phyloP scores from a whole-genome alignment of 495 filamentous ascomycete genomes.

The Clohesyomyces aquaticus region DNA sequence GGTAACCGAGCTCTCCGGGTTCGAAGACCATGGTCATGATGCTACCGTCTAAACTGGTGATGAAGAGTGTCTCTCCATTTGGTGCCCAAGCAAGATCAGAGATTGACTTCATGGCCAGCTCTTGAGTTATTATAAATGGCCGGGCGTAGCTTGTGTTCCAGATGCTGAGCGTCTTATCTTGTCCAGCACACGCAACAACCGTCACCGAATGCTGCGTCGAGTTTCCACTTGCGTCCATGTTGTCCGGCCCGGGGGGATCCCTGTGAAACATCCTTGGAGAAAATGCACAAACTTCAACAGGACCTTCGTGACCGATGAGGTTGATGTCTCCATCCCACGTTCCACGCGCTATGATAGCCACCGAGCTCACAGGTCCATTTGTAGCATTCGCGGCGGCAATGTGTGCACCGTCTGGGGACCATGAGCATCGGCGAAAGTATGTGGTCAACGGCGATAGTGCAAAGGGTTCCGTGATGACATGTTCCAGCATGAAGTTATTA shows the following conservation, averaged over 20 bases:
- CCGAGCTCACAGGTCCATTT: conserved; percentile 95
- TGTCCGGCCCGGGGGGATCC: conserved; percentile 55
- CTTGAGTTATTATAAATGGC: conserved; percentile 84
- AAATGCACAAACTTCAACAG: conserved; percentile 96
- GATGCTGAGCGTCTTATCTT: conserved; percentile 91
- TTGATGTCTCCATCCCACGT: conserved; percentile 97
- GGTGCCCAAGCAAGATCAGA: conserved; percentile 95
- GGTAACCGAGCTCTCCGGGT: conserved; percentile 72
- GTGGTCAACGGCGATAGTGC: conserved; percentile 87
- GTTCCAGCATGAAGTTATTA: conserved; percentile 91
- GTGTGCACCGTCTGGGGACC: conserved; percentile 95
- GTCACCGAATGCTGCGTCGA: conserved; percentile 66
- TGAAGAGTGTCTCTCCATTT: conserved; percentile 83
- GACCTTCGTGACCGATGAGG: conserved; percentile 94
- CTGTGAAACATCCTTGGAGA: conserved; percentile 88
- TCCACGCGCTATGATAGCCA: conserved; percentile 90
- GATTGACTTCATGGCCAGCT: conserved; percentile 85
- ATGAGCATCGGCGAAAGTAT: conserved; percentile 94
- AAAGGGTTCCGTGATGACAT: conserved; percentile 83
- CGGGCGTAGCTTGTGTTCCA: conserved; percentile 96
- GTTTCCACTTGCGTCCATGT: conserved; percentile 54
- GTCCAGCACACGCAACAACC: conserved; percentile 93
- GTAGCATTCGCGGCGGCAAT: conserved; percentile 96
- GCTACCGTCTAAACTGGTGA: conserved; percentile 83
- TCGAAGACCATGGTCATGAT: conserved; percentile 78